Evolutionary conservation across 169 alveolate genomes (phyloP).

Genomic region (Cyclospora cayetanensis): DNA sequence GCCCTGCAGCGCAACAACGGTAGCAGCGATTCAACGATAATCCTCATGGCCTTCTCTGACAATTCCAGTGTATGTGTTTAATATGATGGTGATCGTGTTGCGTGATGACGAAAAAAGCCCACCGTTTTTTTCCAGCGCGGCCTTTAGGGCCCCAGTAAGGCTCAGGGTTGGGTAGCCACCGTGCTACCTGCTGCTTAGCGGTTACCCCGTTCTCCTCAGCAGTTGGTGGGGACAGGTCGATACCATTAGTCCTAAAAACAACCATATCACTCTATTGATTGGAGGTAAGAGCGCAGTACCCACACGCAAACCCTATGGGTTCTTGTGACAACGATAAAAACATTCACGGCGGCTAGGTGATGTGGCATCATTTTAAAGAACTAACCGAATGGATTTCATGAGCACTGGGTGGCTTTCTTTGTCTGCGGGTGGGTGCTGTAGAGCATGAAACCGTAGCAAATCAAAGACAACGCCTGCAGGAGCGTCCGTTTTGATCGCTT

Average conservation of each 20-base stretch:
- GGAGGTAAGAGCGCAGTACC: background rate
- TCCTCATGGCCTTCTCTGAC: too few species aligned
- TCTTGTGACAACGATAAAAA: background rate
- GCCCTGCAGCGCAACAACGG: too few species aligned
- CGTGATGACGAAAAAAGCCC: background rate
- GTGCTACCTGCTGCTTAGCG: slow-evolving; percentile 44
- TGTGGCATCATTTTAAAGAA: background rate
- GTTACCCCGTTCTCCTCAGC: background rate
- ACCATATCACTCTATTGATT: background rate
- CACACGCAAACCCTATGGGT: background rate
- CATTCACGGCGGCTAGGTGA: background rate
- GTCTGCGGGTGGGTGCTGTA: slow-evolving; percentile 46
- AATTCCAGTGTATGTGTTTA: too few species aligned
- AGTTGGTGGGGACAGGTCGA: slow-evolving; percentile 53
- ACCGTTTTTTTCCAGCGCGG: slow-evolving; percentile 50
- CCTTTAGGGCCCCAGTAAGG: slow-evolving; percentile 88
- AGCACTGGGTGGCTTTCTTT: slow-evolving; percentile 28
- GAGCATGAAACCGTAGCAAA: slow-evolving; percentile 82
- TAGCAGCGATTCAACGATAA: too few species aligned
- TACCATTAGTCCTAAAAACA: slow-evolving; percentile 32
- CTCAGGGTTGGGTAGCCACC: slow-evolving; percentile 86
- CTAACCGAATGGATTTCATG: slow-evolving; percentile 53
- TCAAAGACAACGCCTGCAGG: slow-evolving; percentile 84
- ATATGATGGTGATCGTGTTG: too few species aligned
- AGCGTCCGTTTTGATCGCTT: slow-evolving; percentile 86